Conservation (phyloP, 768 basidiomycete genomes). For the Melanogaster broomeanus region DNA sequence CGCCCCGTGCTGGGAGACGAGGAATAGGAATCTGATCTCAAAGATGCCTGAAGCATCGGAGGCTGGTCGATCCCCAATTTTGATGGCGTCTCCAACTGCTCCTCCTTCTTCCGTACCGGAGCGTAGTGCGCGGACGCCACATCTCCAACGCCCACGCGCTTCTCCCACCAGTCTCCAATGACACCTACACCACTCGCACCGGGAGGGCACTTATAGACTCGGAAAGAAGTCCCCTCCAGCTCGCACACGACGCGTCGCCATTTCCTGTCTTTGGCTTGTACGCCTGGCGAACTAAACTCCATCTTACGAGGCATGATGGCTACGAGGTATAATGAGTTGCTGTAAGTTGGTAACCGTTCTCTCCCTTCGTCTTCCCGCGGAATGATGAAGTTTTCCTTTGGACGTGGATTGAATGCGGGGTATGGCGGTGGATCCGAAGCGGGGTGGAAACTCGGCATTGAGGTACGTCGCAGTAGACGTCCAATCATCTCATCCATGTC, state of each 20-base stretch:
- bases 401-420: slow-evolving; percentile 44
- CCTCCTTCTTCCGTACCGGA: slow-evolving; percentile 24
- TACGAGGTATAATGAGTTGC: slow-evolving; percentile 77
- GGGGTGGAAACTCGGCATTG: slow-evolving; percentile 68
- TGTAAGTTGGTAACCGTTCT: slow-evolving; percentile 80
- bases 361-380: slow-evolving; percentile 81
- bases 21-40: slow-evolving; percentile 6
- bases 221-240: slow-evolving; percentile 89
- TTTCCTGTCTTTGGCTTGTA: slow-evolving; percentile 87
- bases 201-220: slow-evolving; percentile 62
- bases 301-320: slow-evolving; percentile 88
- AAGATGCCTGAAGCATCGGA: neutral
- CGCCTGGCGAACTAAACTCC: slow-evolving; percentile 85
- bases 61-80: slow-evolving; percentile 23
- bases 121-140: slow-evolving; percentile 33
- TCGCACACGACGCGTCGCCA: slow-evolving; percentile 90
- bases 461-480: slow-evolving; percentile 57
- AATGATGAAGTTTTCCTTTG: slow-evolving; percentile 19
- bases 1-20: neutral
- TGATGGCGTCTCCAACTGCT: slow-evolving; percentile 25
- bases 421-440: slow-evolving; percentile 69
- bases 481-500: slow-evolving; percentile 33
- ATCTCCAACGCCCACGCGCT: slow-evolving; percentile 72
- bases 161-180: slow-evolving; percentile 80
- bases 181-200: slow-evolving; percentile 47